phyloP scores from a whole-genome alignment of 176 grass and related monocot species.

The Ensete ventricosum region DNA sequence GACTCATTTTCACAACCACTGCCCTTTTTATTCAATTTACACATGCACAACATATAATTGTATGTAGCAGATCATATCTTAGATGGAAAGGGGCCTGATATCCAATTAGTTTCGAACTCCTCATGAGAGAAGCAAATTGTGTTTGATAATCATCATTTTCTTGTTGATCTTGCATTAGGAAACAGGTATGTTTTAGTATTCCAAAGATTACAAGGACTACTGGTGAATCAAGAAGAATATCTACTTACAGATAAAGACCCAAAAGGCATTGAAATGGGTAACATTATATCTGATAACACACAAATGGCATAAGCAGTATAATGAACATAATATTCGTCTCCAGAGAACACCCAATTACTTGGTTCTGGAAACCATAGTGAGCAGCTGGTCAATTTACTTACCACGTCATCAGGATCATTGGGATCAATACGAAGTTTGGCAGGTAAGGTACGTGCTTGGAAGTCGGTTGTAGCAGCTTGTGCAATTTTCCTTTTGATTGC shows the following conservation, averaged over 20 bases:
- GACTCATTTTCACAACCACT: not conserved
- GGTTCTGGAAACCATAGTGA: too few species aligned
- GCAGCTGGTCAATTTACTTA: conserved; percentile 24
- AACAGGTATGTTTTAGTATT: not conserved
- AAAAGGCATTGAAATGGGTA: too few species aligned
- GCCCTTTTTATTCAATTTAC: not conserved
- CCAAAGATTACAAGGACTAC: not conserved
- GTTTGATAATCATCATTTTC: too few species aligned
- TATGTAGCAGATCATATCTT: not conserved
- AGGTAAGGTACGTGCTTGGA: conserved; percentile 62
- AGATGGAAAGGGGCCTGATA: too few species aligned
- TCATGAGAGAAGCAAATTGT: too few species aligned
- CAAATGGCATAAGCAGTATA: too few species aligned
- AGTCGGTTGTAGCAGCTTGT: conserved; percentile 73
- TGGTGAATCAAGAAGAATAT: not conserved
- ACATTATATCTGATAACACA: too few species aligned
- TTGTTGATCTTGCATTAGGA: too few species aligned
- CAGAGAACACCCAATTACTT: not conserved
- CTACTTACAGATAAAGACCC: too few species aligned
- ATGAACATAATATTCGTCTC: not conserved
- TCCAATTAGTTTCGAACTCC: too few species aligned
- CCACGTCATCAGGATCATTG: conserved; percentile 86
- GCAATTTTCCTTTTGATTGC: conserved; percentile 95
- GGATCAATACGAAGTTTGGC: conserved; percentile 90
- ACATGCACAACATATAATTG: not conserved